Percentiles rank a stretch among this genome's conserved stretches.
Conservation (phyloP, 73 alveolate genomes). For the Stentor coeruleus region DNA sequence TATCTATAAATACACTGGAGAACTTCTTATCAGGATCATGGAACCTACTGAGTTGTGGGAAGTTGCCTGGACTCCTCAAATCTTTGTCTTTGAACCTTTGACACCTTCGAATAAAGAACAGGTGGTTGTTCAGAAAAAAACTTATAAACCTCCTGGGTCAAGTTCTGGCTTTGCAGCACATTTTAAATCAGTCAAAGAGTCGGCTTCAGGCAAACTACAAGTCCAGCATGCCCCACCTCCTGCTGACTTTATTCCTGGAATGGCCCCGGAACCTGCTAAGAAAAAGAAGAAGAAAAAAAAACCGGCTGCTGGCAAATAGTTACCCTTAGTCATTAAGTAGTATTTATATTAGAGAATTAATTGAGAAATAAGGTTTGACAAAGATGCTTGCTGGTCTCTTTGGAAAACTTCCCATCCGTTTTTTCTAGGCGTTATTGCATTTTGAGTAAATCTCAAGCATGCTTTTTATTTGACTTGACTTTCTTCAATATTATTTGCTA, state of each 20-base stretch:
- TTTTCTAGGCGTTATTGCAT: no score
- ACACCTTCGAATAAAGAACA: neutral
- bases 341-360: no score
- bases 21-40: neutral
- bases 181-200: constrained; percentile 18
- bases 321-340: no score
- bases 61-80: neutral
- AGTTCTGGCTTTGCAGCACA: constrained; percentile 14
- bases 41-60: neutral
- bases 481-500: no score
- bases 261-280: constrained; percentile 27
- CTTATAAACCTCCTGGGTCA: constrained; percentile 15
- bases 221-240: neutral
- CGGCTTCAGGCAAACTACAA: neutral
- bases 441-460: no score
- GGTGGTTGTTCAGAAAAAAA: neutral
- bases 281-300: constrained; percentile 25
- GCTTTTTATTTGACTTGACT: no score
- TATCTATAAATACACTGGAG: constrained; percentile 26
- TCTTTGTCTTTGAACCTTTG: neutral
- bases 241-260: constrained; percentile 8
- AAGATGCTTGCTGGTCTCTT: no score
- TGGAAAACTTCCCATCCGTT: no score
- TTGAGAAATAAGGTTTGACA: no score
- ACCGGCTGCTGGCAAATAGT: no score